phyloP scores from a whole-genome alignment of 768 basidiomycete genomes.

The Termitomyces bulborhizus region DNA sequence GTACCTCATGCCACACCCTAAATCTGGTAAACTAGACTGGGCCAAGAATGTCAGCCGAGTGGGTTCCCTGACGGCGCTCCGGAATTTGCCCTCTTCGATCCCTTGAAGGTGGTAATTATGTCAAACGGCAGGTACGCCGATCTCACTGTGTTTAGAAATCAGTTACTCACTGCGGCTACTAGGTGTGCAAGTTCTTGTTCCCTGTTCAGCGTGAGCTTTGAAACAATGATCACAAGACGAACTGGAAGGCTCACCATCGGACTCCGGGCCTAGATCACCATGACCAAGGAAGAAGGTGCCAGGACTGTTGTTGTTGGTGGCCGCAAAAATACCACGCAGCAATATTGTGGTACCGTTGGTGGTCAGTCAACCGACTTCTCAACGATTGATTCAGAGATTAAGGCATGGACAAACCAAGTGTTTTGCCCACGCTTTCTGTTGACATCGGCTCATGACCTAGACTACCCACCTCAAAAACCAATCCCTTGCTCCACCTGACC shows the following conservation, averaged over 20 bases:
- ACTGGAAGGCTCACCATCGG: neutral
- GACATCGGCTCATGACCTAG: slow-evolving; percentile 19
- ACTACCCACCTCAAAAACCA: slow-evolving; percentile 48
- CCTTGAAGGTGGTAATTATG: slow-evolving; percentile 45
- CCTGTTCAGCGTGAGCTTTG: slow-evolving; percentile 33
- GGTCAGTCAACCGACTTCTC: slow-evolving; percentile 55
- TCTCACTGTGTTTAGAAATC: neutral
- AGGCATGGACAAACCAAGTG: slow-evolving; percentile 23
- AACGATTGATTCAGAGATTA: slow-evolving; percentile 55
- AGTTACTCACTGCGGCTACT: neutral
- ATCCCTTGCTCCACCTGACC: slow-evolving; percentile 51
- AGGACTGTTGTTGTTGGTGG: slow-evolving; percentile 57
- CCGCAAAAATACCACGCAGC: slow-evolving; percentile 36
- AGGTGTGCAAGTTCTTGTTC: slow-evolving; percentile 46
- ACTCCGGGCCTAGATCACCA: slow-evolving; percentile 40
- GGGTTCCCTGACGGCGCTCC: slow-evolving; percentile 26
- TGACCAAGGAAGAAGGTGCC: slow-evolving; percentile 52
- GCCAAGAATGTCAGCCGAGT: slow-evolving; percentile 38
- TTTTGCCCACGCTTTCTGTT: slow-evolving; percentile 1
- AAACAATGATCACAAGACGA: neutral
- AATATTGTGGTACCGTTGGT: slow-evolving; percentile 60
- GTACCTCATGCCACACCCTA: neutral
- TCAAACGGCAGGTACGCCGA: slow-evolving; percentile 42
- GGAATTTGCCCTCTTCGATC: slow-evolving; percentile 37
- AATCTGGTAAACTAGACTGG: slow-evolving; percentile 24